Percentiles rank a stretch among this genome's conserved stretches.
phyloP scores from a whole-genome alignment of 2,329 filamentous ascomycete species.

The Epichloe elymi region DNA sequence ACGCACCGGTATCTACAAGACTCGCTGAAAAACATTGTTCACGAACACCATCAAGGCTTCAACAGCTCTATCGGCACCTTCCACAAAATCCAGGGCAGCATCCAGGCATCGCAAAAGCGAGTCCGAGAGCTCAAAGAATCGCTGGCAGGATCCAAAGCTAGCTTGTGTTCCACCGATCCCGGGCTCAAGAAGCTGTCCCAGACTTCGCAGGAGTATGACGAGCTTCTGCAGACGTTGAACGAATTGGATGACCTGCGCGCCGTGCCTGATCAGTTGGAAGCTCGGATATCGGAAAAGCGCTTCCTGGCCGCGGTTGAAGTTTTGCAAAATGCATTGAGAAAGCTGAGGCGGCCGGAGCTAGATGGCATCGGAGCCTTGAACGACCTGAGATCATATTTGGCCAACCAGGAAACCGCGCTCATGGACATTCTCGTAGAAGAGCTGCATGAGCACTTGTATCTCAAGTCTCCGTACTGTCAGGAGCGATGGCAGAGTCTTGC shows the following conservation, averaged over 20 bases:
- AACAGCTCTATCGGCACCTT: constrained; percentile 98
- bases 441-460: constrained; percentile 89
- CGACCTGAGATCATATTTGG: constrained; percentile 76
- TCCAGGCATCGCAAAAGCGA: constrained; percentile 74
- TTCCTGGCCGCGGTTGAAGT: constrained; percentile 90
- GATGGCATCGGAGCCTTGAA: constrained; percentile 81
- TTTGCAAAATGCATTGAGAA: constrained; percentile 71
- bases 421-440: constrained; percentile 97
- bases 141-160: constrained; percentile 66
- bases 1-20: constrained; percentile 83
- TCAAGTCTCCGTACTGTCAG: constrained; percentile 95
- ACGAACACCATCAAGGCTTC: constrained; percentile 98
- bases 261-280: constrained; percentile 85
- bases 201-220: constrained; percentile 81
- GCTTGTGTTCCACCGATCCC: constrained; percentile 72
- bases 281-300: constrained; percentile 88
- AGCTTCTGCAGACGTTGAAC: constrained; percentile 68
- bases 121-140: constrained; percentile 74
- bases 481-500: constrained; percentile 83
- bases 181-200: constrained; percentile 83
- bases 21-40: constrained; percentile 86
- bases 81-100: constrained; percentile 93
- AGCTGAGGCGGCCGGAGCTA: constrained; percentile 75
- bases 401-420: constrained; percentile 81
- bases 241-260: constrained; percentile 79